Base-by-base conservation (phyloP, 1,284 basidiomycete species). In the Ceratobasidium sp. region DNA sequence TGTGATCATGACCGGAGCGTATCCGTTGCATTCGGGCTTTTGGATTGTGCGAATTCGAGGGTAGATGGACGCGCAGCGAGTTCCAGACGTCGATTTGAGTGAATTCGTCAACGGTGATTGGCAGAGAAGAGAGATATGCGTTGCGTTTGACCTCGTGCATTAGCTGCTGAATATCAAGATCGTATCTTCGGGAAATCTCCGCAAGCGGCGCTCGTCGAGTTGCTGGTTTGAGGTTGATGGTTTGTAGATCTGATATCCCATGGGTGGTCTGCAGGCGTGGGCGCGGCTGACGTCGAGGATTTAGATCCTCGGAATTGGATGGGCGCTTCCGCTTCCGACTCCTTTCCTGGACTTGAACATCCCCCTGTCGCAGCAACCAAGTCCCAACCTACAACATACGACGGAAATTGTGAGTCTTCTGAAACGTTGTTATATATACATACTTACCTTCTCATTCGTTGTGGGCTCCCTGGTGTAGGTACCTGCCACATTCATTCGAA, bases 271-370 rank as follows among this genome's bases (percentile, higher is more conserved):
- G 59, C 19, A 62, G 59, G 59, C 59, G 59, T 9, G 33, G 59
- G 59, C 59, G 59, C 45, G 36, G 17, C 41, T 17, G 22, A n/a
- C 36, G 45, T 41, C 59, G 44, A 45, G 59, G 59, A 44, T 44
- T 62, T 27, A 24, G 2, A 22, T 45, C 17, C 22, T 27, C 59
- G n/a, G 8, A 8, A 44, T 62, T 41, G 15, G 31, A 15, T 62
- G 36, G 59, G 59, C 59, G 59, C 59, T 62, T 62, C 44, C 59
- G 33, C 59, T 62, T 62, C 45, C 22, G 17, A n/a, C 36, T 62
- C 31, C 33, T 22, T 19, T 33, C 22, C 59, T 41, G 36, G 27
- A 47, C 59, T 24, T 27, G 36, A n/a, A 19, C 22, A 47, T 44
- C 24, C 19, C 36, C 17, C 27, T 44, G 36, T 44, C 36, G 59